Evolutionary conservation across 495 filamentous ascomycete genomes (phyloP).

Genomic region (Penicillium waksmanii): DNA sequence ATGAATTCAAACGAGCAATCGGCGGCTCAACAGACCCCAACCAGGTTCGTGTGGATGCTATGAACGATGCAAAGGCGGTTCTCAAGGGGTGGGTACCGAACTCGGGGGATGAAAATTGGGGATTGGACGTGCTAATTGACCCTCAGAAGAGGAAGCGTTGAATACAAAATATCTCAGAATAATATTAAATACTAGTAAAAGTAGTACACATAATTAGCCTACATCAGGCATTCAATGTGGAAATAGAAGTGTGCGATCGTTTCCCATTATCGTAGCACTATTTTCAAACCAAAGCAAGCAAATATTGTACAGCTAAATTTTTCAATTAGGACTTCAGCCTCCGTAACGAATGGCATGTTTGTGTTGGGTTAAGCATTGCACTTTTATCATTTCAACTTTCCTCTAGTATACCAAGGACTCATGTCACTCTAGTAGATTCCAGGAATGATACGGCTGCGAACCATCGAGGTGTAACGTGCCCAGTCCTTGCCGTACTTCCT

Average conservation of each 20-base stretch:
- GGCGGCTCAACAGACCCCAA: constrained; percentile 10
- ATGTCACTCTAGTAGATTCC: constrained; percentile 71
- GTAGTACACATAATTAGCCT: constrained; percentile 2
- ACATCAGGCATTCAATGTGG: constrained; percentile 1
- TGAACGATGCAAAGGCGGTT: constrained; percentile 36
- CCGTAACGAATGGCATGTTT: neutral
- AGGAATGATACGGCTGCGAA: constrained; percentile 86
- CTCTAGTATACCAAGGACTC: neutral
- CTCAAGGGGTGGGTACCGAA: constrained; percentile 47
- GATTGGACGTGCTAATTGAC: constrained; percentile 40
- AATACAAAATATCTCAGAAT: constrained; percentile 9
- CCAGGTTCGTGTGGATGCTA: constrained; percentile 32
- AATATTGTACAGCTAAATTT: constrained; percentile 13
- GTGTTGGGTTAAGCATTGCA: too few relatives aligned
- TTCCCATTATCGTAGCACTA: neutral
- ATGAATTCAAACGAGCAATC: constrained; percentile 34
- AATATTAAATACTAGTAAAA: constrained; percentile 10
- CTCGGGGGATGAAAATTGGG: constrained; percentile 44
- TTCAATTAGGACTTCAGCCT: neutral
- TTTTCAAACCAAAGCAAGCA: neutral
- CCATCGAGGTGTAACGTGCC: constrained; percentile 83
- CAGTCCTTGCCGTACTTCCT: constrained; percentile 94
- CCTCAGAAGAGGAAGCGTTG: constrained; percentile 42
- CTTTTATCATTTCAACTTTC: neutral
- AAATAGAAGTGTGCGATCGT: neutral